Evolutionary conservation across 805 yeast genomes (phyloP), one percentile per base, ranked within the genome.

Genomic region (Wickerhamomyces pijperi): DNA sequence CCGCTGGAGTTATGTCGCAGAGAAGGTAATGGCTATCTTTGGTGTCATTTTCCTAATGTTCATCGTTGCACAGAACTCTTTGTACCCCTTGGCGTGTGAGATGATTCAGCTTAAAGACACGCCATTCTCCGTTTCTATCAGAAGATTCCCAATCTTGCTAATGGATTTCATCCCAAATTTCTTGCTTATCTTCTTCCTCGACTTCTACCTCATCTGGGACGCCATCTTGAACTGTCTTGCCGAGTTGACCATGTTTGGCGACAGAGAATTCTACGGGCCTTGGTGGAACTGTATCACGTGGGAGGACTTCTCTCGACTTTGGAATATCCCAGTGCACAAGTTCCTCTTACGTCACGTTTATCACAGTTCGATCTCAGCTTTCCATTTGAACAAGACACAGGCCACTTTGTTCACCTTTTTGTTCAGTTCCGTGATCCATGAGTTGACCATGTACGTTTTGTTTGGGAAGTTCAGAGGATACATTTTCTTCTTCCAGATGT

Each of bases 241-340:
- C 0, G 98, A 92, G 56, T 64, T 90, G 31, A 79, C 95, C 14
- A 54, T 70, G 38, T 94, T 79, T 61, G 96, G 85, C 4, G 97
- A 92, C 56, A 74, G 98, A 37, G 82, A 82, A 47, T 92, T 92
- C 59, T 92, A 94, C 55, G 90, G 94, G 3, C 83, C 86, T 34
- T 94, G 98, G 98, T 92, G 99, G 98, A 85, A 88, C 50, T 83
- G 94, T 44, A 76, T 81, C 16, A 82, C 85, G 33, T 92, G 97
- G 96, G 83, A 83, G 41, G 88, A 88, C 55, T 92, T 84, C 58
- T 81, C 96, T 11, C 69, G 97, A 46, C 77, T 82, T 45, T 94
- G 99, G 98, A 92, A 92, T 56, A 72, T 74, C 9, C 96, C 97
- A 0, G 97, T 92, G 18, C 96, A 92, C 57, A 73, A 76, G 52